phyloP scores from a whole-genome alignment of 2,329 filamentous ascomycete species.

The Whalleya microplaca region DNA sequence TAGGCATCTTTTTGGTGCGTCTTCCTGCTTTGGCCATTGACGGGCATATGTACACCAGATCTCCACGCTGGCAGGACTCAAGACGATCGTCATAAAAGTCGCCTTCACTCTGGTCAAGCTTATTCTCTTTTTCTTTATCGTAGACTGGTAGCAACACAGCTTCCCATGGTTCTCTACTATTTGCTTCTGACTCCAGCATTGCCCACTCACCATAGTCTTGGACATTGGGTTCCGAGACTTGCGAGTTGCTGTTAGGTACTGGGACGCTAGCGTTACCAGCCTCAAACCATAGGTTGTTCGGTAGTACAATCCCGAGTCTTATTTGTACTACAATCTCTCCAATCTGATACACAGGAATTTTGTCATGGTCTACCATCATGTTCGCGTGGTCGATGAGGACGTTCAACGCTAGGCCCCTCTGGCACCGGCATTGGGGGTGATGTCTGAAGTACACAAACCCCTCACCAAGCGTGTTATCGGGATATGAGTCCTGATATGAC shows the following conservation, averaged over 20 bases:
- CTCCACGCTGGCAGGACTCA: not conserved
- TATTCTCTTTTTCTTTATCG: not conserved
- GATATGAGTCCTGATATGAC: not conserved
- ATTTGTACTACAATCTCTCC: not conserved
- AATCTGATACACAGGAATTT: not conserved
- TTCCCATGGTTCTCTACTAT: not conserved
- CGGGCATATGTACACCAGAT: not conserved
- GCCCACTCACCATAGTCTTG: not conserved
- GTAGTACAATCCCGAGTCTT: not conserved
- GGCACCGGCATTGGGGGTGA: not conserved
- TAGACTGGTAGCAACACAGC: not conserved
- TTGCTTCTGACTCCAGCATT: not conserved
- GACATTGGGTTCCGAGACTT: not conserved
- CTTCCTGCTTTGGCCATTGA: not conserved
- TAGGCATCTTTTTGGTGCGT: not conserved
- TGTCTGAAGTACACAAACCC: not conserved
- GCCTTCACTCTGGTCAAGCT: not conserved
- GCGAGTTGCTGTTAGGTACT: not conserved
- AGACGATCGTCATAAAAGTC: not conserved
- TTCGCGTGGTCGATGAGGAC: not conserved
- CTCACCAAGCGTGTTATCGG: slow-evolving; percentile 17
- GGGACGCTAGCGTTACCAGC: not conserved
- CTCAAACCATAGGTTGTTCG: not conserved
- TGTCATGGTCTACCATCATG: not conserved
- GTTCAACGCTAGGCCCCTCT: not conserved